phyloP scores from a whole-genome alignment of 345 rosid genomes.

The Arabis alpina region DNA sequence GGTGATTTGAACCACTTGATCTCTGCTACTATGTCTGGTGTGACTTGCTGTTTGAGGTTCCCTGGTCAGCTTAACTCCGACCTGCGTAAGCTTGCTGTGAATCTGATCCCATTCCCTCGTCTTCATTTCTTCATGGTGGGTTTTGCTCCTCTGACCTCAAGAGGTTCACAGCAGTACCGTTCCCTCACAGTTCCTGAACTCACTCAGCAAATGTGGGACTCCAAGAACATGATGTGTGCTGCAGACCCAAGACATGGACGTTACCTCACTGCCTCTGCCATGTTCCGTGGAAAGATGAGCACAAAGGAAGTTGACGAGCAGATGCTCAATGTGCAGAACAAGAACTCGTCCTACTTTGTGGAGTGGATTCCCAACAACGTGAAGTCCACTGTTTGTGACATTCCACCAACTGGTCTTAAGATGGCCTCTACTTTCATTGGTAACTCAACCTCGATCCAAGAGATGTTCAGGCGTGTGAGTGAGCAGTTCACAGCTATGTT shows the following conservation, averaged over 20 bases:
- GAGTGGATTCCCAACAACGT: conserved; percentile 40
- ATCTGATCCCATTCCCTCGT: conserved; percentile 30
- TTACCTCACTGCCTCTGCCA: conserved; percentile 46
- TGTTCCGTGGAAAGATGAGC: conserved; percentile 58
- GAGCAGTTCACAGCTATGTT: conserved; percentile 35
- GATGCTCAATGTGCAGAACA: conserved; percentile 33
- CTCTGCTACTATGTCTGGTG: conserved; percentile 23
- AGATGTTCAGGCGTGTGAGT: conserved; percentile 32
- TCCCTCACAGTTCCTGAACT: conserved; percentile 41
- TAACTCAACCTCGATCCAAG: conserved; percentile 21
- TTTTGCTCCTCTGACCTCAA: conserved; percentile 46
- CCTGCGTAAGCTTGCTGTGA: conserved; percentile 31
- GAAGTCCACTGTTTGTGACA: conserved; percentile 37
- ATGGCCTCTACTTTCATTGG: conserved; percentile 35
- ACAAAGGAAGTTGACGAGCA: conserved; percentile 33
- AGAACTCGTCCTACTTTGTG: conserved; percentile 28
- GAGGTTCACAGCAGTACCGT: conserved; percentile 50
- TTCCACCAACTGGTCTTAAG: conserved; percentile 34
- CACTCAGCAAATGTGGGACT: conserved; percentile 50
- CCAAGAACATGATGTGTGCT: conserved; percentile 38
- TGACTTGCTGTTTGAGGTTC: conserved; percentile 31
- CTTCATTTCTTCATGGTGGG: conserved; percentile 35
- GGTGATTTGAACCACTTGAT: conserved; percentile 45
- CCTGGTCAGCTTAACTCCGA: conserved; percentile 32
- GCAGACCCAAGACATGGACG: conserved; percentile 47